These are phyloP conservation scores for Neocallimastix lanati DNA, from an alignment of 192 early-diverging fungal genomes.

Conservation along the genomic window DNA sequence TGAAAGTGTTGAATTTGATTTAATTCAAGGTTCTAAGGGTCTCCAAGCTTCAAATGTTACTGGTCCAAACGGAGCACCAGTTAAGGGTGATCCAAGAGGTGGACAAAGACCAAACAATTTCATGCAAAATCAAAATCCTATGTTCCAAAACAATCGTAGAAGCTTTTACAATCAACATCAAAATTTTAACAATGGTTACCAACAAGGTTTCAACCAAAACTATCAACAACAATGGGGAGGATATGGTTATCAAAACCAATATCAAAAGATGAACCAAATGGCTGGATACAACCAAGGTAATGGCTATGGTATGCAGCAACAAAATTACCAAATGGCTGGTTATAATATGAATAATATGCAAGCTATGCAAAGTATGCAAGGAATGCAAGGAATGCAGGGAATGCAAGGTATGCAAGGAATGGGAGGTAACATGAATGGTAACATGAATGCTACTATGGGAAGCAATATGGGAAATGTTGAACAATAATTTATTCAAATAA, in stretches of 20 bases:
- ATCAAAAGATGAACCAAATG: not conserved
- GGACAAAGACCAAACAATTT: not conserved
- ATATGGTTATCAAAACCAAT: not conserved
- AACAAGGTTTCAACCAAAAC: not conserved
- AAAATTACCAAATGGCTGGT: not conserved
- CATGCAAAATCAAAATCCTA: not conserved
- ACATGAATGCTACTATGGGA: too few relatives aligned
- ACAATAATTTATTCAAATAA: too few relatives aligned
- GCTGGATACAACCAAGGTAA: not conserved
- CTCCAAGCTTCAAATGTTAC: slow-evolving; percentile 65
- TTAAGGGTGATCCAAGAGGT: slow-evolving; percentile 52
- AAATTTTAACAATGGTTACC: not conserved
- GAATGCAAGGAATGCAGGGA: too few relatives aligned
- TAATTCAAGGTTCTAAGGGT: slow-evolving; percentile 56
- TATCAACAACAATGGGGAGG: not conserved
- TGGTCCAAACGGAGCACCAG: slow-evolving; percentile 46
- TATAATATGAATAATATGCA: not conserved
- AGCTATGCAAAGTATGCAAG: too few relatives aligned
- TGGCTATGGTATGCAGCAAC: not conserved
- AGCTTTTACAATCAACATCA: not conserved
- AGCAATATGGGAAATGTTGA: not conserved
- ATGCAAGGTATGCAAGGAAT: too few relatives aligned
- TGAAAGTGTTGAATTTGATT: slow-evolving; percentile 19
- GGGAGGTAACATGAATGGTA: too few relatives aligned
- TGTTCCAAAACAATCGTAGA: not conserved